A percentile compares a stretch with the other conserved stretches of the same genome.
Evolutionary conservation across 768 basidiomycete species (phyloP).

Genomic region (Trametes maxima): DNA sequence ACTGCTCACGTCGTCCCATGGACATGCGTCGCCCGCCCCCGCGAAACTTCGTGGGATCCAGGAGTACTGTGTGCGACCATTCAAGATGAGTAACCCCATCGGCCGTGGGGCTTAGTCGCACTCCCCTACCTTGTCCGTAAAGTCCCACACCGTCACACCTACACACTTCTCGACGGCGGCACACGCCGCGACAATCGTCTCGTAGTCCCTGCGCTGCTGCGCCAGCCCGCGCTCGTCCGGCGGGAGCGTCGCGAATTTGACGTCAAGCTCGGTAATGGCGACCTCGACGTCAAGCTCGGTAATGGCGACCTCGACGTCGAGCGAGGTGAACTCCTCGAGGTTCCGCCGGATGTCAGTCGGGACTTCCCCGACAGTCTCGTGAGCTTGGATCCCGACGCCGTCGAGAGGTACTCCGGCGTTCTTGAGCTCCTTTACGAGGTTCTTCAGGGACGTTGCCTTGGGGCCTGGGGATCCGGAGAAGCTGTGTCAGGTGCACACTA

Average conservation of each 20-base stretch:
- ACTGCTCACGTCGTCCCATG: conserved; percentile 32
- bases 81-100: no score
- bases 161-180: conserved; percentile 39
- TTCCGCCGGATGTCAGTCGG: conserved; percentile 48
- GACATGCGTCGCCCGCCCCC: conserved; percentile 34
- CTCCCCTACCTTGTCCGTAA: conserved; percentile 36
- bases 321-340: conserved; percentile 52
- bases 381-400: conserved; percentile 61
- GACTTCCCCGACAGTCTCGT: conserved; percentile 58
- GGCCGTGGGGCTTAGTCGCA: background rate
- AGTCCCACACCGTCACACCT: conserved; percentile 45
- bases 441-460: conserved; percentile 58
- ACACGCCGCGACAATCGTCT: conserved; percentile 55
- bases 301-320: conserved; percentile 69
- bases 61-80: conserved; percentile 29
- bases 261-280: conserved; percentile 71
- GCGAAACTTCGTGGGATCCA: conserved; percentile 37
- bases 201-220: conserved; percentile 60
- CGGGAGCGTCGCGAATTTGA: conserved; percentile 53
- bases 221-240: conserved; percentile 42
- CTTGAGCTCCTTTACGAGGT: conserved; percentile 50
- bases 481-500: no score
- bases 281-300: conserved; percentile 73
- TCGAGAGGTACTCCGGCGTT: conserved; percentile 54
- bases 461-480: conserved; percentile 34